A percentile compares a stretch with the other conserved stretches of the same genome.
Conservation (phyloP, 2,329 filamentous ascomycete species). For the Ceratocystiopsis brevicomis region DNA sequence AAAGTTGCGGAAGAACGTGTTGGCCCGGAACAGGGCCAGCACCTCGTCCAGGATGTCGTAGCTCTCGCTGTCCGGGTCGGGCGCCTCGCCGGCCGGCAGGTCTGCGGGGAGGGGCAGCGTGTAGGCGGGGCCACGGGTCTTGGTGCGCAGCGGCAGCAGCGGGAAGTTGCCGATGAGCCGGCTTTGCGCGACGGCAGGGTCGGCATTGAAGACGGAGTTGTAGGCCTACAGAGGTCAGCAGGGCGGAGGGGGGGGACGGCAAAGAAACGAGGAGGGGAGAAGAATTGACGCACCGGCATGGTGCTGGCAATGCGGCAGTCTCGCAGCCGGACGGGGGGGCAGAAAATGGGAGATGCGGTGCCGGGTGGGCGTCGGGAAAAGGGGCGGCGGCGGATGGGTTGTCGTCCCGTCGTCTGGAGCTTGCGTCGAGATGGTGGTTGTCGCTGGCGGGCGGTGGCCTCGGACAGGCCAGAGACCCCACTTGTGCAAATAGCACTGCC, state of each 20-base stretch:
- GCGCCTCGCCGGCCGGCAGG: conserved; percentile 42
- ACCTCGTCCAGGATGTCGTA: conserved; percentile 96
- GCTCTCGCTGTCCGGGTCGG: conserved; percentile 71
- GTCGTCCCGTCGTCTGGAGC: too few relatives aligned
- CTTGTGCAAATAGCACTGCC: too few relatives aligned
- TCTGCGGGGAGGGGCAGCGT: conserved; percentile 46
- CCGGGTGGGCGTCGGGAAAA: too few relatives aligned
- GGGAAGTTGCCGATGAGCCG: conserved; percentile 72
- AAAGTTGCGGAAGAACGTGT: conserved; percentile 98
- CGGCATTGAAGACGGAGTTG: conserved; percentile 89
- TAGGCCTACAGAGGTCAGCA: conserved; percentile 48
- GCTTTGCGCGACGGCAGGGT: conserved; percentile 36
- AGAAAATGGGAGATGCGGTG: too few relatives aligned
- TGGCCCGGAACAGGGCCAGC: conserved; percentile 80
- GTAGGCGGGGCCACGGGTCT: conserved; percentile 87
- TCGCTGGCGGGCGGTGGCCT: too few relatives aligned
- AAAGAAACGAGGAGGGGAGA: too few relatives aligned
- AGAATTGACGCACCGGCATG: neutral
- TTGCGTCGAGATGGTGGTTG: too few relatives aligned
- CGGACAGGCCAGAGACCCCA: too few relatives aligned
- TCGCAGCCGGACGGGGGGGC: too few relatives aligned
- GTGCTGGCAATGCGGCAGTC: neutral
- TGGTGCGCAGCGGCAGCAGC: conserved; percentile 81
- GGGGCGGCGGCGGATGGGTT: too few relatives aligned
- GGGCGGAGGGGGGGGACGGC: too few relatives aligned